phyloP scores from a whole-genome alignment of 2,329 filamentous ascomycete species.

The Hypoxylon sp. region DNA sequence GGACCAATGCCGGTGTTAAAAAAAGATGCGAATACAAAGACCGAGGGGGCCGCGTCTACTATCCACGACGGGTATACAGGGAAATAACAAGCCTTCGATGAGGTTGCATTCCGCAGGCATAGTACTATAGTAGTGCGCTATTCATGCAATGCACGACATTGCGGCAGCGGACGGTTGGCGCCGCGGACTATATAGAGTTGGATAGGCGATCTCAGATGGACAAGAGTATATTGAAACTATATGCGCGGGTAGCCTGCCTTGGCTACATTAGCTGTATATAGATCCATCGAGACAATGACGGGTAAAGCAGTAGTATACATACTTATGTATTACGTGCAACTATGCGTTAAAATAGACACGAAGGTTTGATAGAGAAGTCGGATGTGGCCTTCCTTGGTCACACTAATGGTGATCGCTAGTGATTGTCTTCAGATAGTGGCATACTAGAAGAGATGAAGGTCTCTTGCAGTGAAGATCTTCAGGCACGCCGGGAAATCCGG shows the following conservation, averaged over 20 bases:
- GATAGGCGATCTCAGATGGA: conserved; percentile 46
- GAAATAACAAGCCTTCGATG: conserved; percentile 45
- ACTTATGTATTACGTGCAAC: conserved; percentile 42
- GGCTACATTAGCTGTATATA: conserved; percentile 21
- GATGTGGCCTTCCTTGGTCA: conserved; percentile 40
- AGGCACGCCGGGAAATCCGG: conserved; percentile 50
- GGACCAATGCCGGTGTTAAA: conserved; percentile 38
- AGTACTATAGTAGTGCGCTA: conserved; percentile 33
- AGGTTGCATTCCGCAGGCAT: conserved; percentile 46
- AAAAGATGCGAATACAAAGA: conserved; percentile 40
- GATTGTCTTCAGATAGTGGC: conserved; percentile 38
- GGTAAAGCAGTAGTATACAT: conserved; percentile 35
- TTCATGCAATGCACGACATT: conserved; percentile 50
- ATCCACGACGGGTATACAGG: conserved; percentile 45
- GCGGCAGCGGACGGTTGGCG: conserved; percentile 49
- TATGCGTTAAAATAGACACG: conserved; percentile 25
- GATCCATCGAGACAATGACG: conserved; percentile 32
- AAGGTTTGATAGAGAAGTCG: conserved; percentile 32
- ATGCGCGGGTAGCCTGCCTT: conserved; percentile 38
- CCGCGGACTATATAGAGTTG: conserved; percentile 46
- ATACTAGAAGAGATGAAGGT: conserved; percentile 36
- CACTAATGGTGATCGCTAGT: conserved; percentile 43
- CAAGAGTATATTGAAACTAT: conserved; percentile 43
- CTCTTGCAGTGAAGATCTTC: conserved; percentile 52
- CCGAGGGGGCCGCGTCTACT: conserved; percentile 37